Evolutionary conservation across 1,284 basidiomycete species (phyloP), one percentile per base, ranked within the genome.

Genomic region (Pterulicium gracile): DNA sequence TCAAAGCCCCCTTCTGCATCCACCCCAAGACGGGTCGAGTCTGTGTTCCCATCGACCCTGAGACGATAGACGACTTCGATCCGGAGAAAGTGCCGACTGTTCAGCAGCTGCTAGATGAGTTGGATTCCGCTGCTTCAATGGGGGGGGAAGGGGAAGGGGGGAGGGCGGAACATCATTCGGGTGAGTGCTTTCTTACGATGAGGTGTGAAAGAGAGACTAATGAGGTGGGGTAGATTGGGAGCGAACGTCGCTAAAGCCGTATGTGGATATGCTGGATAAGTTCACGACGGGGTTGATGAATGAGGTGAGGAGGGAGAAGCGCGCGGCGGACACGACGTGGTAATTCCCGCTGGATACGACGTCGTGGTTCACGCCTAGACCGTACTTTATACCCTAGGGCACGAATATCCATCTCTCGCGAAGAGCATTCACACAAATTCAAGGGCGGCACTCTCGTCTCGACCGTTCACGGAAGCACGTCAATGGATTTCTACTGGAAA

Each of bases 1-100:
- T 99, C 51, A 99, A 99, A 64, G 85, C 91, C 20, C 96, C 96
- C 0, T 98, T 99, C 64, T 96, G 93, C 59, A 73, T 98, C 0
- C 95, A 99, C 63, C 95, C 96, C 0, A 91, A 91, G 51, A 98
- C 96, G 1, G 94, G 94, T 1, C 79, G 93, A 35, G 81, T 99
- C 7, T 99, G 95, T 63, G 90, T 98, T 0, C 96, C 96, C 1
- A 70, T 98, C 22, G 85, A 96, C 56, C 86, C 91, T 1, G 66
- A 66, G 24, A 62, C 66, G 24, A 79, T 95, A n/a, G 80, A 90
- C 47, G 68, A 76, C 0, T 99, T 98, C 58, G 81, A 96, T 58
- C 96, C 95, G 0, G 79, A 77, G 47, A 60, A 58, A 0, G 92
- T 96, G 5, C 96, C 95, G 1, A 96, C 90, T 0, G 87, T 95